These are phyloP conservation scores for Oryza punctata DNA, from an alignment of 176 grass and related monocot genomes.

Conservation along the genomic window DNA sequence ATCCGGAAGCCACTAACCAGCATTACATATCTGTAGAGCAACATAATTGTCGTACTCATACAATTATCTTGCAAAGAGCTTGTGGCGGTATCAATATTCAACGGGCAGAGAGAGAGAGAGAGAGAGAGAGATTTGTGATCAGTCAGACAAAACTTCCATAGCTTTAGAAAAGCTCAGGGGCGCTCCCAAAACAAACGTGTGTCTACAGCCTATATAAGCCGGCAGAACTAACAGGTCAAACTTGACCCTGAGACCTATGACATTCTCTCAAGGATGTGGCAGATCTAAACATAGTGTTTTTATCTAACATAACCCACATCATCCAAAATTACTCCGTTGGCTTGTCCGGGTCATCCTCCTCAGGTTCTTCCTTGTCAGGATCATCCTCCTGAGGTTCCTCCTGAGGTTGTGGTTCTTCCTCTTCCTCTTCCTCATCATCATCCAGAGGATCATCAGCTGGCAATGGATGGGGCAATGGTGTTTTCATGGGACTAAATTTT, in stretches of 20 bases:
- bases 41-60: background rate
- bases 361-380: constrained; percentile 69
- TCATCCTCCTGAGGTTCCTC: constrained; percentile 75
- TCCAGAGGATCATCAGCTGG: constrained; percentile 74
- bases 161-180: constrained; percentile 30
- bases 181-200: constrained; percentile 23
- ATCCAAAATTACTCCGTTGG: constrained; percentile 46
- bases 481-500: constrained; percentile 89
- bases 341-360: constrained; percentile 66
- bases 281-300: constrained; percentile 15
- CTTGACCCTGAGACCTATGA: constrained; percentile 10
- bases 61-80: background rate
- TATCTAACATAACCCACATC: constrained; percentile 33
- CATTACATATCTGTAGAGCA: background rate
- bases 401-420: constrained; percentile 58
- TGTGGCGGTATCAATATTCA: background rate
- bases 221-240: constrained; percentile 31
- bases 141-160: constrained; percentile 52
- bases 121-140: too few relatives aligned
- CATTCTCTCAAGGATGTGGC: constrained; percentile 17
- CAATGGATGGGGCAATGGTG: constrained; percentile 67
- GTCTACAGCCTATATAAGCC: constrained; percentile 44
- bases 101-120: background rate
- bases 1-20: too few relatives aligned
- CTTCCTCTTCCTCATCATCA: constrained; percentile 79